phyloP scores from a whole-genome alignment of 805 yeast species.

The Grigorovia jiainica region DNA sequence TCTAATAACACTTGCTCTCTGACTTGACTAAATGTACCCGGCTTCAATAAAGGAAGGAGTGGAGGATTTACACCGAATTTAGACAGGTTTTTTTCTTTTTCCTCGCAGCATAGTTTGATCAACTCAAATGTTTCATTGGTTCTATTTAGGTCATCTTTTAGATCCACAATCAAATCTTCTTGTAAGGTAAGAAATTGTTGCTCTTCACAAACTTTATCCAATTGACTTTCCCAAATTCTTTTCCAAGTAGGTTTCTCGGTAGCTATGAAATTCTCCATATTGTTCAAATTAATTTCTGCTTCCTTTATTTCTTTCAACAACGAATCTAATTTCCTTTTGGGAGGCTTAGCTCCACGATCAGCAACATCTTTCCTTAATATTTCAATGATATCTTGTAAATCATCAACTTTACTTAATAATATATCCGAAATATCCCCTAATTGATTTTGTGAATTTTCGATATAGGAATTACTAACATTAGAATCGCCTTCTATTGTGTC shows the following conservation, averaged over 20 bases:
- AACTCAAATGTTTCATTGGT: constrained; percentile 75
- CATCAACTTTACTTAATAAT: constrained; percentile 75
- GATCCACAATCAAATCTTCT: constrained; percentile 72
- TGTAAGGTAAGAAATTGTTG: constrained; percentile 87
- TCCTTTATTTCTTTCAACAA: constrained; percentile 55
- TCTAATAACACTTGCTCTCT: constrained; percentile 75
- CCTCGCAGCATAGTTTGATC: constrained; percentile 72
- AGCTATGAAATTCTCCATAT: constrained; percentile 50
- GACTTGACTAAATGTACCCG: constrained; percentile 51
- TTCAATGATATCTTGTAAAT: constrained; percentile 84
- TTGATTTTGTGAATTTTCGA: constrained; percentile 65
- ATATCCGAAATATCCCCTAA: constrained; percentile 70
- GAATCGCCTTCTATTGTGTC: constrained; percentile 31
- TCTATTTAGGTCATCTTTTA: constrained; percentile 70
- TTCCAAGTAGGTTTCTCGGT: constrained; percentile 81
- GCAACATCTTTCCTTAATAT: constrained; percentile 86
- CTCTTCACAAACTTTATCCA: constrained; percentile 85
- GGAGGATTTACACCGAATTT: constrained; percentile 25
- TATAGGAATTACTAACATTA: constrained; percentile 40
- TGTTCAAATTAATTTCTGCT: constrained; percentile 44
- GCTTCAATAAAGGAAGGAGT: constrained; percentile 44
- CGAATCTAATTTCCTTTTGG: constrained; percentile 58
- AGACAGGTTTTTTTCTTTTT: constrained; percentile 57
- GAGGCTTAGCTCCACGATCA: constrained; percentile 75
- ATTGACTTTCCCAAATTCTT: constrained; percentile 82